A percentile compares a stretch with the other conserved stretches of the same genome.
phyloP scores from a whole-genome alignment of 805 yeast genomes.

The Sugiyamaella chiloensis region DNA sequence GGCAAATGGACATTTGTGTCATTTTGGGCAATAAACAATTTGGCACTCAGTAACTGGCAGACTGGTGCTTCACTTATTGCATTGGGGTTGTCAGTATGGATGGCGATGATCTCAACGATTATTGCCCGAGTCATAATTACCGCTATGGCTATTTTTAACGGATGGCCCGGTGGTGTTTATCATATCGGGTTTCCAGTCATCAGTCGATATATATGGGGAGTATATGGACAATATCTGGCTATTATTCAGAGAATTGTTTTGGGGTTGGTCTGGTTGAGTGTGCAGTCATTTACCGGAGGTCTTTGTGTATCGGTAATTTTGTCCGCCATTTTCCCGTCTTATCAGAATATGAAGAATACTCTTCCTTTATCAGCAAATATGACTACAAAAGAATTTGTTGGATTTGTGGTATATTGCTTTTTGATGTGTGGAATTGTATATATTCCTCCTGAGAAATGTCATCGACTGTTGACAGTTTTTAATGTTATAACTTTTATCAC shows the following conservation, averaged over 20 bases:
- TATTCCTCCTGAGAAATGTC: constrained; percentile 30
- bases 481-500: constrained; percentile 40
- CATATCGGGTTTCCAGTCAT: constrained; percentile 50
- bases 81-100: constrained; percentile 43
- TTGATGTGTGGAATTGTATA: constrained; percentile 7
- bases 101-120: constrained; percentile 44
- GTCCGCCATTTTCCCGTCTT: constrained; percentile 35
- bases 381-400: constrained; percentile 38
- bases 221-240: constrained; percentile 44
- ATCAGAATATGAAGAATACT: constrained; percentile 39
- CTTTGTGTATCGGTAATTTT: constrained; percentile 34
- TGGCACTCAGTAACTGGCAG: constrained; percentile 41
- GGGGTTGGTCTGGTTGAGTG: constrained; percentile 46
- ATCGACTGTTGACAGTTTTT: constrained; percentile 36
- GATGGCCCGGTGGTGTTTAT: constrained; percentile 47
- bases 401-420: constrained; percentile 40
- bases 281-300: constrained; percentile 48
- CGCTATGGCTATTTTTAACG: constrained; percentile 41
- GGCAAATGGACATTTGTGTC: constrained; percentile 39
- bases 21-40: constrained; percentile 27
- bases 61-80: constrained; percentile 42
- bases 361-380: constrained; percentile 38
- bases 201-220: constrained; percentile 46
- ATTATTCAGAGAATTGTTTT: constrained; percentile 43
- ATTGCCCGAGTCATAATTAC: constrained; percentile 43